Evolutionary conservation across 2,329 filamentous ascomycete species (phyloP).

Genomic region (Epichloe gansuensis): DNA sequence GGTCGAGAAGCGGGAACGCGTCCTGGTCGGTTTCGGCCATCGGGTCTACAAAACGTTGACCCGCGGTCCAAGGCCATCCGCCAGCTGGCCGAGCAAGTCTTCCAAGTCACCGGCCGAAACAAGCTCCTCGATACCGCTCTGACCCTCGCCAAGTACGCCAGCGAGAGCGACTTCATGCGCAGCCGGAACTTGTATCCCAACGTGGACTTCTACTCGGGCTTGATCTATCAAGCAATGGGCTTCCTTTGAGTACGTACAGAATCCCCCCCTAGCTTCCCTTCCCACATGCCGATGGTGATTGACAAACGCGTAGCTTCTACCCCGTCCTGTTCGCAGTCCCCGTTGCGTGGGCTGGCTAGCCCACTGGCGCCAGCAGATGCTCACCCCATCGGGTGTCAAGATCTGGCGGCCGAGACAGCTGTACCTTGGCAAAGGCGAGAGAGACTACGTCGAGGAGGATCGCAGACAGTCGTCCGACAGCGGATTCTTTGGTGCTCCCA

Average conservation of each 20-base stretch:
- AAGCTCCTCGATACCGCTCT: conserved; percentile 37
- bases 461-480: conserved; percentile 19
- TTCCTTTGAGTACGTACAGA: conserved; percentile 31
- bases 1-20: conserved; percentile 37
- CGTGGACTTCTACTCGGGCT: conserved; percentile 39
- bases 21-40: conserved; percentile 44
- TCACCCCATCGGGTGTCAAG: conserved; percentile 33
- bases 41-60: conserved; percentile 41
- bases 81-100: conserved; percentile 36
- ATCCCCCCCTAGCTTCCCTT: too few species aligned
- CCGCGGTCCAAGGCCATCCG: conserved; percentile 38
- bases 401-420: conserved; percentile 38
- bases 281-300: not conserved
- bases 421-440: conserved; percentile 32
- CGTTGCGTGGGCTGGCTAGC: conserved; percentile 39
- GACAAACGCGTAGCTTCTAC: conserved; percentile 25
- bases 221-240: conserved; percentile 41
- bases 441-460: conserved; percentile 29
- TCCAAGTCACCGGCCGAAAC: conserved; percentile 37
- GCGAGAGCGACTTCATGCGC: conserved; percentile 35
- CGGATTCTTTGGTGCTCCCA: conserved; percentile 23
- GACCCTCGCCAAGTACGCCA: conserved; percentile 31
- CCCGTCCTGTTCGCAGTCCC: conserved; percentile 39
- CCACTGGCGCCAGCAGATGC: conserved; percentile 39
- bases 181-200: conserved; percentile 38